Conservation (phyloP, 768 basidiomycete species). For the Boletales sp. region DNA sequence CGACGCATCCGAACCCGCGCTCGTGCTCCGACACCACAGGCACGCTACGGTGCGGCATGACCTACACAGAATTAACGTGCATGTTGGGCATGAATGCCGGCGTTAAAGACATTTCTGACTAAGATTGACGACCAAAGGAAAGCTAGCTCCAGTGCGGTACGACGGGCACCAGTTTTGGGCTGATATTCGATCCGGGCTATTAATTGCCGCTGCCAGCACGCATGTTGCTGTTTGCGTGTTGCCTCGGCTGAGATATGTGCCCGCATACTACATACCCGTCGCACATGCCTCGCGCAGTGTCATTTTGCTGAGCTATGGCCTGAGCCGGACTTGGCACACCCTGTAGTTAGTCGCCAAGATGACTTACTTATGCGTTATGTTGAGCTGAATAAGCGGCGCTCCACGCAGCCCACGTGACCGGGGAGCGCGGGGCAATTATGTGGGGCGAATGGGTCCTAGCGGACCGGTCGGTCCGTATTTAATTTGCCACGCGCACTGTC, state of each 20-base stretch:
- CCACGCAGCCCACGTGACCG: too few species aligned
- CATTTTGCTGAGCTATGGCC: too few species aligned
- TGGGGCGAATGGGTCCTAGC: too few species aligned
- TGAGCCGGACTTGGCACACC: too few species aligned
- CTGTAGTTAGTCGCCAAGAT: too few species aligned
- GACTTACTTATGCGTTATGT: too few species aligned
- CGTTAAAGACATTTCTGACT: slow-evolving; percentile 74
- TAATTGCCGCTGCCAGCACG: slow-evolving; percentile 15
- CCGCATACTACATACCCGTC: slow-evolving; percentile 70
- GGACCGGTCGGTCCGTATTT: too few species aligned
- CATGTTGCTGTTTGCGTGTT: slow-evolving; percentile 26
- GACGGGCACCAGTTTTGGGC: slow-evolving; percentile 72
- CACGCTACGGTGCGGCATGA: slow-evolving; percentile 66
- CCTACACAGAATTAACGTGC: slow-evolving; percentile 75
- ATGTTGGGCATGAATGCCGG: slow-evolving; percentile 72
- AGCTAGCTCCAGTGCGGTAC: slow-evolving; percentile 77
- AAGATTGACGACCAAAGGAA: slow-evolving; percentile 71
- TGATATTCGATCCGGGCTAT: slow-evolving; percentile 12
- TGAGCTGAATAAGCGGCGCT: too few species aligned
- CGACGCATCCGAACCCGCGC: slow-evolving; percentile 35
- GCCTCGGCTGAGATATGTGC: slow-evolving; percentile 41
- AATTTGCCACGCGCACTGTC: too few species aligned
- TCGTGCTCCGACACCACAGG: slow-evolving; percentile 45
- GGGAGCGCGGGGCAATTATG: too few species aligned
- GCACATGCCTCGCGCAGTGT: slow-evolving; percentile 74